Percentiles rank a stretch among this genome's conserved stretches.
Evolutionary conservation across 352 stramenopile species (phyloP).

Genomic region (Globisporangium abappressorium): DNA sequence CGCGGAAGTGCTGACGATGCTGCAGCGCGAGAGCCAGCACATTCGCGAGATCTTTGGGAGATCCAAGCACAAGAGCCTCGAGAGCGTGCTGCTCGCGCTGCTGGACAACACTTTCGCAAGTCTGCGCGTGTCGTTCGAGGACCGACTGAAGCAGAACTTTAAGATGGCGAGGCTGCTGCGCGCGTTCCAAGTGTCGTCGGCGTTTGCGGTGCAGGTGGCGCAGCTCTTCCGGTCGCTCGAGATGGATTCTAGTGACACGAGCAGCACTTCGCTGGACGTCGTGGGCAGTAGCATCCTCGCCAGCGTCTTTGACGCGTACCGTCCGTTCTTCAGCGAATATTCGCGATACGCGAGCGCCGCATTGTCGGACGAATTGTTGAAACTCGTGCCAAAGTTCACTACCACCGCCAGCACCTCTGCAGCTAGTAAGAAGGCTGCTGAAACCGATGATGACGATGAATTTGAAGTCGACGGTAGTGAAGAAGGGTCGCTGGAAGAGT

Average conservation of each 20-base stretch:
- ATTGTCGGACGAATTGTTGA: constrained; percentile 36
- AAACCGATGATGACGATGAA: constrained; percentile 15
- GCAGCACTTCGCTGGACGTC: constrained; percentile 9
- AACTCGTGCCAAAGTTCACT: constrained; percentile 39
- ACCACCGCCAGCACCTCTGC: background rate
- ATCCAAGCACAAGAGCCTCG: constrained; percentile 11
- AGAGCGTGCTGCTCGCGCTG: constrained; percentile 36
- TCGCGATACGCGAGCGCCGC: constrained; percentile 33
- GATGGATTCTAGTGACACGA: background rate
- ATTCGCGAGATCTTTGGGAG: constrained; percentile 46
- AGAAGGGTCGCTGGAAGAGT: constrained; percentile 43
- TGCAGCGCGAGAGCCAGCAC: constrained; percentile 49
- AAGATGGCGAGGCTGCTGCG: constrained; percentile 30
- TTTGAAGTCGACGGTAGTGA: constrained; percentile 6
- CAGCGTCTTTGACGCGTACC: constrained; percentile 53
- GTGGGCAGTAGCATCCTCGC: constrained; percentile 14
- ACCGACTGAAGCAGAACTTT: constrained; percentile 42
- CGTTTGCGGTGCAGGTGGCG: constrained; percentile 41
- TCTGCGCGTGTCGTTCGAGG: constrained; percentile 48
- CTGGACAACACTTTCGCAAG: constrained; percentile 48
- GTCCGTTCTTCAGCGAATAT: constrained; percentile 58
- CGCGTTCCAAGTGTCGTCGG: constrained; percentile 42
- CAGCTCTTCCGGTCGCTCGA: constrained; percentile 38
- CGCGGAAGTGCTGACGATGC: constrained; percentile 43
- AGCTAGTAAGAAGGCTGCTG: constrained; percentile 6